Evolutionary conservation across 108 stramenopile genomes (phyloP).

Genomic region (Cyclotella atomus): DNA sequence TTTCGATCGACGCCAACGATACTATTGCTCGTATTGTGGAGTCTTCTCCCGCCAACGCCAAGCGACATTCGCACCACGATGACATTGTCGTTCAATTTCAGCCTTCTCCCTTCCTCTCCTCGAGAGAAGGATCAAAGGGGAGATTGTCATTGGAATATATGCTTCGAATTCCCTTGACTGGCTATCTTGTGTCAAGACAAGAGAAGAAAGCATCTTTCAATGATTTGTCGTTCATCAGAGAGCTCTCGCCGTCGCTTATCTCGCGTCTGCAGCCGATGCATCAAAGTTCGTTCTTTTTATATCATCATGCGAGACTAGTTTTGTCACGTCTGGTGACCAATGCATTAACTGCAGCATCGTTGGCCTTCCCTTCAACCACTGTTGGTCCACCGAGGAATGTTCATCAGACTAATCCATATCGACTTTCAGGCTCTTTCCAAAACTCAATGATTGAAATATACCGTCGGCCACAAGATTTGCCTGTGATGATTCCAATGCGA

Average conservation of each 20-base stretch:
- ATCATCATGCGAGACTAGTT: conserved; percentile 44
- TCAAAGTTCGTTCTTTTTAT: conserved; percentile 22
- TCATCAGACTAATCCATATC: conserved; percentile 31
- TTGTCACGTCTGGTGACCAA: conserved; percentile 24
- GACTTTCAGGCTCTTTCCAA: conserved; percentile 30
- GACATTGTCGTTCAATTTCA: conserved; percentile 45
- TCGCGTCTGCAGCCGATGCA: conserved; percentile 5
- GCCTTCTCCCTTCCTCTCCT: conserved; percentile 29
- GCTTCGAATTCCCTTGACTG: not conserved
- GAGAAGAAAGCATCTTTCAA: conserved; percentile 11
- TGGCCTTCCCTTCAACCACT: conserved; percentile 10
- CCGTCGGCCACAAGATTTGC: conserved; percentile 28
- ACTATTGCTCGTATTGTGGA: conserved; percentile 32
- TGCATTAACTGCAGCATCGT: conserved; percentile 18
- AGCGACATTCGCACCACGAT: conserved; percentile 22
- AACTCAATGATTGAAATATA: conserved; percentile 41
- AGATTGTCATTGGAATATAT: not conserved
- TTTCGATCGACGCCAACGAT: conserved; percentile 30
- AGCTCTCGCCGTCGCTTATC: conserved; percentile 5
- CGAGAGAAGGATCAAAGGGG: conserved; percentile 18
- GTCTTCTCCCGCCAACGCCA: conserved; percentile 10
- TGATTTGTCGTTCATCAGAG: conserved; percentile 6
- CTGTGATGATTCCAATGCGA: conserved; percentile 31
- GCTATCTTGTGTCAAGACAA: not conserved
- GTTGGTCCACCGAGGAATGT: conserved; percentile 21